Evolutionary conservation across 75 land plant genomes (phyloP), one percentile per base, ranked within the genome.

Genomic region (Pinus tabuliformis): DNA sequence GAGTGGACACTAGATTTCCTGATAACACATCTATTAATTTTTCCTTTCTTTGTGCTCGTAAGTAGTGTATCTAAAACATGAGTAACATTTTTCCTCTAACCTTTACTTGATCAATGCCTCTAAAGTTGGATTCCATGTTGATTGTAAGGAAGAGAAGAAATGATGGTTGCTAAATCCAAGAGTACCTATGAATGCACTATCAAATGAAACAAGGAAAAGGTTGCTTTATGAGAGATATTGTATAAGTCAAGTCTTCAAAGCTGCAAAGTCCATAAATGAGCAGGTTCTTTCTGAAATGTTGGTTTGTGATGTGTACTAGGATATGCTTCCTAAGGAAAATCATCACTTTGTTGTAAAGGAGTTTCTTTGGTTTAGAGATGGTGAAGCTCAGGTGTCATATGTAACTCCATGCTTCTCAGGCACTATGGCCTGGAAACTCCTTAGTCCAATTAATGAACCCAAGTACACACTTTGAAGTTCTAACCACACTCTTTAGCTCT

Each of bases 141-240:
- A 26, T 26, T 26, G 26, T 26, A 26, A 26, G 26, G 26, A 85
- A 37, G 86, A 86, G 77, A 88, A 89, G 83, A 92, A 88, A 60
- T 97, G 98, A 95, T 97, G 99, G 99, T 84, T 97, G 11, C 98
- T 95, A 60, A 82, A 79, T 79, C 95, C 99, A 1, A 84, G 84
- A 58, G 92, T 97, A 18, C 98, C 99, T 63, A 72, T 30, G 5
- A 59, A 52, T 49, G 99, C 95, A 18, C 89, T 97, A 17, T 90
- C 95, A 21, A 84, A 81, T 21, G 59, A 77, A 9, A 81, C 85
- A 58, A 84, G 93, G 58, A 91, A 82, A 59, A 89, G 78, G 70
- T 68, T 97, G 76, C 77, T 75, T 2, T 59, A 81, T 64, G 93
- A 90, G 56, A 86, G 83, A 45, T 90, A 89, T 73, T 59, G 81